phyloP scores from a whole-genome alignment of 768 basidiomycete genomes.

The Phaffia tasmanica region DNA sequence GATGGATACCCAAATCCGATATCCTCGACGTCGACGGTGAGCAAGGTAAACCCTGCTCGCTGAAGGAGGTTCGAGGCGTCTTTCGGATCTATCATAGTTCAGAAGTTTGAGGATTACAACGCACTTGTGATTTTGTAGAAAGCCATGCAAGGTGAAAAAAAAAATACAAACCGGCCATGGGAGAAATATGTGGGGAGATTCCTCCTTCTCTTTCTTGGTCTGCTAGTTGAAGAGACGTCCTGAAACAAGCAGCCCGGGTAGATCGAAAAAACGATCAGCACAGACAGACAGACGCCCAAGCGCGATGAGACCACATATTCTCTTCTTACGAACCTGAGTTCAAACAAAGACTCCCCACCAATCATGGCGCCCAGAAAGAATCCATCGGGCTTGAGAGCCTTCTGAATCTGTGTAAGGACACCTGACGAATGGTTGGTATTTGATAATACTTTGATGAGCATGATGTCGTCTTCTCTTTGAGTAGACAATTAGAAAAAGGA shows the following conservation, averaged over 20 bases:
- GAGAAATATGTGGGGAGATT: conserved; percentile 89
- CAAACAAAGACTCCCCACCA: conserved; percentile 92
- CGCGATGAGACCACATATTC: not conserved
- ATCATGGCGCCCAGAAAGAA: conserved; percentile 89
- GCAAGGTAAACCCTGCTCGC: conserved; percentile 81
- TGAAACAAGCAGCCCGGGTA: conserved; percentile 31
- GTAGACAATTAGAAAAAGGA: not conserved
- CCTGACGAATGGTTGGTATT: conserved; percentile 44
- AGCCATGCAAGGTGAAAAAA: not conserved
- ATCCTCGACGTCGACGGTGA: conserved; percentile 94
- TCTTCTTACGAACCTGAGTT: conserved; percentile 53
- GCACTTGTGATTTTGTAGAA: not conserved
- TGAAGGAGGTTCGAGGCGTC: conserved; percentile 86
- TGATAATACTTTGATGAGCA: not conserved
- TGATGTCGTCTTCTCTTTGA: no score
- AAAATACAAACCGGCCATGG: conserved; percentile 72
- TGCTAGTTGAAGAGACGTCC: conserved; percentile 85
- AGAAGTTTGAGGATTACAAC: not conserved
- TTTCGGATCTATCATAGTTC: conserved; percentile 55
- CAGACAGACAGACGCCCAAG: not conserved
- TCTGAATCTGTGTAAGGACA: conserved; percentile 70
- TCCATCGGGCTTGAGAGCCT: conserved; percentile 76
- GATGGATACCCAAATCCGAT: conserved; percentile 79
- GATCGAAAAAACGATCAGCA: not conserved
- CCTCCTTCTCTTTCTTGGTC: conserved; percentile 90